Evolutionary conservation across 768 basidiomycete genomes (phyloP), one percentile per base, ranked within the genome.

Genomic region (Leccinellum albellum): DNA sequence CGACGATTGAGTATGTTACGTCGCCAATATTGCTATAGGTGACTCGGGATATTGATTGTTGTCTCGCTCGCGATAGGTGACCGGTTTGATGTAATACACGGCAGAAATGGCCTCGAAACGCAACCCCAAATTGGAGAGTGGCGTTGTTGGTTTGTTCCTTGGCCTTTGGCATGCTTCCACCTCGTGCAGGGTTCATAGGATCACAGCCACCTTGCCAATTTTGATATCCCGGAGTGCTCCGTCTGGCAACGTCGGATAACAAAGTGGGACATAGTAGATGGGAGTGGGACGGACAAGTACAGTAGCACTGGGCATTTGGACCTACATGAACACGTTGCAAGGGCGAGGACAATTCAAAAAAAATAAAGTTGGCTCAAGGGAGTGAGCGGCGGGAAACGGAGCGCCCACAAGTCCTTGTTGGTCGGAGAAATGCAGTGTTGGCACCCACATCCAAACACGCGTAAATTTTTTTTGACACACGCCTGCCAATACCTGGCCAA

Each of bases 1-100:
- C 1, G 82, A 82, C n/a, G 75, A 80, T 23, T 72, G 64, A 68
- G 55, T 64, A 33, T 23, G 7, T 21, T 46, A 32, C 54, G 26
- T 57, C 6, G 26, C 6, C 26, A 26, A 26, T 26, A 26, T 26
- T n/a, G 21, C 28, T 13, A 21, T 24, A 29, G 32, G 29, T 56
- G 50, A 45, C 53, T 51, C 48, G 48, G 45, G 44, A 28, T 10
- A 31, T 58, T 59, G 29, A 51, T 60, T 56, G 6, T 52, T 37
- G 17, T 37, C 35, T 12, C 37, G n/a, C 8, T 40, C 10, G 37
- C 12, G 23, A 21, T 28, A 42, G 28, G 44, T 37, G 40, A 20
- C 40, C 40, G 40, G 40, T 42, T 40, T 40, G 9, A n/a, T n/a
- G 17, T n/a, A 40, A 40, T 40, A n/a, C 8, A 40, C 20, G 32